Evolutionary conservation across 2,329 filamentous ascomycete species (phyloP).

Genomic region (Dendryphion nanum): DNA sequence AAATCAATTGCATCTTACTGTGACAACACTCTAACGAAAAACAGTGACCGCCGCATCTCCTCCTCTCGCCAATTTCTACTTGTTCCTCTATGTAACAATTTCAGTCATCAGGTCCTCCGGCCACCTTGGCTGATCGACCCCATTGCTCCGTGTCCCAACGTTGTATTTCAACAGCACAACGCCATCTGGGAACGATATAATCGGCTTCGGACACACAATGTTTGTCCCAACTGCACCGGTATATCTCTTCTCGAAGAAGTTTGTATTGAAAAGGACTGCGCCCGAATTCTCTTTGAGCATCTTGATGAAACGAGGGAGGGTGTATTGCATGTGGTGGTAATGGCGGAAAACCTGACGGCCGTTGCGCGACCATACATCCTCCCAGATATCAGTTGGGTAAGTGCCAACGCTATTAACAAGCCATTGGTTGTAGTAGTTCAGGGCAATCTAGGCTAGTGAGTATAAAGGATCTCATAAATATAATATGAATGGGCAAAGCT

Average conservation of each 20-base stretch:
- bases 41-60: no score
- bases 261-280: slow-evolving; percentile 44
- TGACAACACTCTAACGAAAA: no score
- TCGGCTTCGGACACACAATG: slow-evolving; percentile 45
- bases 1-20: no score
- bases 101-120: slow-evolving; percentile 46
- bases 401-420: slow-evolving; percentile 30
- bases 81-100: slow-evolving; percentile 29
- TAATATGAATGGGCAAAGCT: slow-evolving; percentile 10
- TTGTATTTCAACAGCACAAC: slow-evolving; percentile 43
- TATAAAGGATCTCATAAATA: neutral
- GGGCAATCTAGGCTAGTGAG: slow-evolving; percentile 18
- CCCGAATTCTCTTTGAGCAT: slow-evolving; percentile 42
- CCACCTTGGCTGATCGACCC: slow-evolving; percentile 50
- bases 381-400: slow-evolving; percentile 46
- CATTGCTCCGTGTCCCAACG: slow-evolving; percentile 52
- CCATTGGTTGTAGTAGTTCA: slow-evolving; percentile 41
- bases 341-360: slow-evolving; percentile 51
- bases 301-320: slow-evolving; percentile 41
- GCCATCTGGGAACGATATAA: slow-evolving; percentile 38
- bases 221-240: slow-evolving; percentile 39
- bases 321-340: slow-evolving; percentile 49
- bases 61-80: no score
- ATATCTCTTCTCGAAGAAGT: slow-evolving; percentile 49
- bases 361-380: slow-evolving; percentile 48